These are phyloP conservation scores for Urostyla sp. DNA, from an alignment of 73 alveolate species.

Conservation along the genomic window DNA sequence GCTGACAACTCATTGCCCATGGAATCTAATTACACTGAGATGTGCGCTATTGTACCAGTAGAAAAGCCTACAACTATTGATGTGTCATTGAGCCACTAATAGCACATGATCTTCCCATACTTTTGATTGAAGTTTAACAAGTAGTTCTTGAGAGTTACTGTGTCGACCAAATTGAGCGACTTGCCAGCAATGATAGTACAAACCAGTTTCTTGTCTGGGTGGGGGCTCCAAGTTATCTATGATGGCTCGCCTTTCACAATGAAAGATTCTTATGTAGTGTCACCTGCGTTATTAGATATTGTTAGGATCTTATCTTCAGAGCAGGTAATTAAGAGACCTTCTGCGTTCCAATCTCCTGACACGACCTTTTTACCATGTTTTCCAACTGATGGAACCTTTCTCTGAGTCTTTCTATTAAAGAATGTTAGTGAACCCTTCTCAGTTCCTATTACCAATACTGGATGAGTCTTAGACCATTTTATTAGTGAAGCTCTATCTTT, in stretches of 20 bases:
- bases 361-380: constrained; percentile 96
- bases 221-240: constrained; percentile 86
- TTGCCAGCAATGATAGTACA: constrained; percentile 91
- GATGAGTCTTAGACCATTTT: constrained; percentile 95
- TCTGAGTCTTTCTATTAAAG: constrained; percentile 96
- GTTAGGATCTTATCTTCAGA: constrained; percentile 95
- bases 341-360: constrained; percentile 95
- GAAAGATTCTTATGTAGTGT: constrained; percentile 86
- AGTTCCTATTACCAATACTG: constrained; percentile 97
- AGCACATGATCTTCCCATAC: constrained; percentile 93
- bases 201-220: constrained; percentile 75
- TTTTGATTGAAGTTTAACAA: constrained; percentile 38
- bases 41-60: constrained; percentile 91
- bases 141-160: constrained; percentile 50
- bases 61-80: constrained; percentile 90
- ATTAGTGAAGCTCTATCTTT: constrained; percentile 93
- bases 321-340: constrained; percentile 89
- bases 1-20: constrained; percentile 87
- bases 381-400: constrained; percentile 96
- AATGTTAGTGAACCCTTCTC: constrained; percentile 97
- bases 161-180: constrained; percentile 64
- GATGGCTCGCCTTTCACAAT: constrained; percentile 90
- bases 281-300: constrained; percentile 92
- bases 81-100: constrained; percentile 95
- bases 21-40: constrained; percentile 85